A percentile compares a stretch with the other conserved stretches of the same genome.
phyloP scores from a whole-genome alignment of 352 stramenopile genomes.

The Phytophthora syringae region DNA sequence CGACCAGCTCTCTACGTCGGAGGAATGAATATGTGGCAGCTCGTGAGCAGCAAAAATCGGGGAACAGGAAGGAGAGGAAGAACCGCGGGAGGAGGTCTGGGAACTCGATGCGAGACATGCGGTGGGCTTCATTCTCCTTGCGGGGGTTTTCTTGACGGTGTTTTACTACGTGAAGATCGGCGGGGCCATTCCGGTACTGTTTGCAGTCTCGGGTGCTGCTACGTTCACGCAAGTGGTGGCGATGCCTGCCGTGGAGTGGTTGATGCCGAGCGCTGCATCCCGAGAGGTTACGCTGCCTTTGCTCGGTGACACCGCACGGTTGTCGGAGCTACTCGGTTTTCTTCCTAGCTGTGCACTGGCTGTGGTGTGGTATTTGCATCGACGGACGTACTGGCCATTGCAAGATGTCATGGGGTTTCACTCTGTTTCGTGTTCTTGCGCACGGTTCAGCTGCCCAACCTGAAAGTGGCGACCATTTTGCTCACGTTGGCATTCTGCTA shows the following conservation, averaged over 20 bases:
- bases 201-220: constrained; percentile 54
- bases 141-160: constrained; percentile 65
- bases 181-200: constrained; percentile 70
- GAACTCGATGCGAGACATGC: constrained; percentile 70
- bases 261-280: constrained; percentile 41
- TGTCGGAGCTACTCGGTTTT: constrained; percentile 63
- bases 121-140: constrained; percentile 67
- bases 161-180: constrained; percentile 79
- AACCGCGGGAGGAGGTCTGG: constrained; percentile 45
- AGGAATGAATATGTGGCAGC: constrained; percentile 15
- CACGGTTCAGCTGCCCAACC: constrained; percentile 91
- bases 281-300: constrained; percentile 46
- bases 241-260: constrained; percentile 44
- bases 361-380: constrained; percentile 68
- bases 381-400: constrained; percentile 79
- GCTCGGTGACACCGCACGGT: constrained; percentile 41
- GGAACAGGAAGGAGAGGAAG: constrained; percentile 15
- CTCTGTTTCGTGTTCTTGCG: constrained; percentile 94
- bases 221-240: constrained; percentile 66
- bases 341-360: constrained; percentile 43
- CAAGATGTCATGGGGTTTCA: constrained; percentile 93
- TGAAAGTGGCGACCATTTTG: constrained; percentile 91
- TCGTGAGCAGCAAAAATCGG: constrained; percentile 28
- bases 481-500: constrained; percentile 94
- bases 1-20: constrained; percentile 25